Evolutionary conservation across 2,329 filamentous ascomycete genomes (phyloP).

Genomic region (Dactylellina sp.): DNA sequence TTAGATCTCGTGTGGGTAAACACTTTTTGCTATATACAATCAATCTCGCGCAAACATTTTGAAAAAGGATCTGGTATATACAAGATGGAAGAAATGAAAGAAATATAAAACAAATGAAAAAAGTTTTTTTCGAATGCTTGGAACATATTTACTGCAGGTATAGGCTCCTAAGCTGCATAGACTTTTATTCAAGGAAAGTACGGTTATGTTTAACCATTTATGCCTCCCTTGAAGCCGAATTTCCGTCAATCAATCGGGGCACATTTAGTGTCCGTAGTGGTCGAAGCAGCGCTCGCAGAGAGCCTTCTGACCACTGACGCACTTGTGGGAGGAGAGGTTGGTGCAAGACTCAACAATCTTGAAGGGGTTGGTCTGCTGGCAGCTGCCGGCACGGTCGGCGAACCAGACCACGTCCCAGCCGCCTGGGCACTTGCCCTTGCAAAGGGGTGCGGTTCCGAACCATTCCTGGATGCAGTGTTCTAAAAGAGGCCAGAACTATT

Average conservation of each 20-base stretch:
- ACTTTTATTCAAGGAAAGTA: background rate
- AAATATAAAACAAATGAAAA: constrained; percentile 21
- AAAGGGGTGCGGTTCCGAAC: constrained; percentile 56
- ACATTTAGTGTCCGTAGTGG: constrained; percentile 37
- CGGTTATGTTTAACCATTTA: background rate
- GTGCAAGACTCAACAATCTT: constrained; percentile 52
- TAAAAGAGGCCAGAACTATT: constrained; percentile 15
- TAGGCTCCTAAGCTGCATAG: background rate
- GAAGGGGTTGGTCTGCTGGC: constrained; percentile 52
- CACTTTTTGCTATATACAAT: constrained; percentile 22
- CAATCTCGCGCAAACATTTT: constrained; percentile 25
- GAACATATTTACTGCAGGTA: constrained; percentile 30
- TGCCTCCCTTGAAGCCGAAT: too few relatives aligned
- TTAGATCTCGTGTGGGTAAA: background rate
- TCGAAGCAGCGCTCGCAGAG: constrained; percentile 53
- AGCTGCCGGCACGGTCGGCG: constrained; percentile 46
- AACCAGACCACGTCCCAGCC: constrained; percentile 50
- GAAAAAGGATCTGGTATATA: constrained; percentile 30
- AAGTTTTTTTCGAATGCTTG: background rate
- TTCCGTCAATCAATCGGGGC: background rate
- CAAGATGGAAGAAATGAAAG: constrained; percentile 18
- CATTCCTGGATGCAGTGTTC: constrained; percentile 55
- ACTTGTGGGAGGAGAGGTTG: constrained; percentile 56
- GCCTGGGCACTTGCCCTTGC: constrained; percentile 50
- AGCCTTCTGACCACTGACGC: constrained; percentile 43